Base-by-base conservation (phyloP, 1,284 basidiomycete genomes). In the Phylloporus sp. region DNA sequence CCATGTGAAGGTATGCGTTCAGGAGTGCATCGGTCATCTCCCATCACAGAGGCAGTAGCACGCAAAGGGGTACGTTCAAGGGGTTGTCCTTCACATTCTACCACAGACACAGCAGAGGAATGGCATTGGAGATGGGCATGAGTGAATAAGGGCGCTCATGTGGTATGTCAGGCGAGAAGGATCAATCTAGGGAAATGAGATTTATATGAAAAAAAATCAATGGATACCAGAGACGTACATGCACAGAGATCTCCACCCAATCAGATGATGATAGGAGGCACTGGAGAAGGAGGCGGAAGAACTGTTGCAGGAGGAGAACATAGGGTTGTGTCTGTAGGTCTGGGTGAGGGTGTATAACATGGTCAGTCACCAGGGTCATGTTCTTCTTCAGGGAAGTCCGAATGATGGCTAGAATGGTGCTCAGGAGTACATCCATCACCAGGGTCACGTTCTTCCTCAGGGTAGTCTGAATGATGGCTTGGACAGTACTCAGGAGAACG, bases 201-300 rank as follows among this genome's bases (percentile, higher is more conserved):
- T 78, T 39, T 77, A 52, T 25, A 62, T 12, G 35, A 15, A 63
- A n/a, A n/a, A 47, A 4, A 19, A 67, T 63, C 27, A 25, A 20
- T 65, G 3, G 39, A 65, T 66, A 53, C 35, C 17, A 23, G 27
- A 62, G 14, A 71, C 70, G 11, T 70, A 80, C 77, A 67, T 60
- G 69, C 61, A 25, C 39, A 63, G n/a, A 39, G 60, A 4, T 72
- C 74, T 20, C 70, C 68, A n/a, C 75, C 78, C 35, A 78, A 56
- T 65, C 72, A 73, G n/a, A 78, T 80, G 32, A 32, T 32, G 12
- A 80, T 78, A 41, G 79, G 79, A 25, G 70, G 73, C 23, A 52
- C 43, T 12, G 75, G 78, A 37, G 77, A 77, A 43, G 47, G 57
- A 25, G 78, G 74, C 6, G 53, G 65, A 60, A 43, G 20, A 12